Conservation (phyloP, 2,329 filamentous ascomycete genomes). For the Lithohypha guttulata region DNA sequence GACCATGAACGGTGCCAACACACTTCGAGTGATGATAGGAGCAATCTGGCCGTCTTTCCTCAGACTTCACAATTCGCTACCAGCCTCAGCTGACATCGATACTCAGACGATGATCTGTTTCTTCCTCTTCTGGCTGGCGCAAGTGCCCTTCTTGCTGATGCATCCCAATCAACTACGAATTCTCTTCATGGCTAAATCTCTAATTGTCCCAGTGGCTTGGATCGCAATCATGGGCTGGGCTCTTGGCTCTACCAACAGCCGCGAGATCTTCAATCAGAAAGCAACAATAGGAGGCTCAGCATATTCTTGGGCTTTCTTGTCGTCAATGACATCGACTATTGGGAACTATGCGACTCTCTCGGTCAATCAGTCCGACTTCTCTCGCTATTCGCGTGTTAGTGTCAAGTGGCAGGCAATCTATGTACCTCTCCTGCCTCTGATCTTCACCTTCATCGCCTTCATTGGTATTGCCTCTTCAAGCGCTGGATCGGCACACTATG, state of each 20-base stretch:
- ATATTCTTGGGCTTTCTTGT: conserved; percentile 37
- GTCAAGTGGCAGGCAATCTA: conserved; percentile 32
- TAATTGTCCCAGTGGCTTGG: conserved; percentile 27
- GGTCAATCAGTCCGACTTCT: conserved; percentile 44
- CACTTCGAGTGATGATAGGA: conserved; percentile 34
- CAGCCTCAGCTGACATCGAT: conserved; percentile 42
- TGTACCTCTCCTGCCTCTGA: conserved; percentile 37
- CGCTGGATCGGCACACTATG: conserved; percentile 27
- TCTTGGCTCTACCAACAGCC: conserved; percentile 37
- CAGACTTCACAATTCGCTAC: conserved; percentile 37
- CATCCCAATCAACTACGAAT: conserved; percentile 44
- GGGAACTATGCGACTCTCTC: conserved; percentile 30
- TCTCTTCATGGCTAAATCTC: conserved; percentile 42
- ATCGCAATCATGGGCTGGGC: conserved; percentile 25
- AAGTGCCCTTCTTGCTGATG: conserved; percentile 46
- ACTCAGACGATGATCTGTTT: conserved; percentile 47
- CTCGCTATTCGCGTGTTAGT: conserved; percentile 29
- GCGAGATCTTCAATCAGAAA: conserved; percentile 37
- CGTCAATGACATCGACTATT: conserved; percentile 23
- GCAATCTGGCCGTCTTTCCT: conserved; percentile 32
- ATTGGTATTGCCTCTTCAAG: conserved; percentile 50
- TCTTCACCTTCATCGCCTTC: conserved; percentile 40
- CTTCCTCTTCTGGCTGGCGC: conserved; percentile 48
- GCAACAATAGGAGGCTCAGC: conserved; percentile 37
- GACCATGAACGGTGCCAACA: conserved; percentile 14